phyloP scores from a whole-genome alignment of 2,329 filamentous ascomycete species.

The Fusarium kyushuense region DNA sequence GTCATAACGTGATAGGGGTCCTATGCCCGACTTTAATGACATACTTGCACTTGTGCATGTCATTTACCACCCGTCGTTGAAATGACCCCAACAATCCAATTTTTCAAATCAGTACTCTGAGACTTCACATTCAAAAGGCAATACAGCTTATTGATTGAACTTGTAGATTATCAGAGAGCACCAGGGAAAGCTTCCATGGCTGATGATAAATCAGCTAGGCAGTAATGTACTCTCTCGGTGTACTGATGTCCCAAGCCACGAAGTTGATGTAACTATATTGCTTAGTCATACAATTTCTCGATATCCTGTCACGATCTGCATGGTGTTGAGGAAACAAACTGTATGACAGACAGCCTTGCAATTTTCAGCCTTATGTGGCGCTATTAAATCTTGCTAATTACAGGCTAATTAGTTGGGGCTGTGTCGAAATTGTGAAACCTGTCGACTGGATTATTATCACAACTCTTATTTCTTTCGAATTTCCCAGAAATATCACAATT shows the following conservation, averaged over 20 bases:
- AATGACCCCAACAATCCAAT: too few relatives aligned
- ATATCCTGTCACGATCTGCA: neutral
- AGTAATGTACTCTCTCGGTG: neutral
- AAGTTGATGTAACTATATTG: neutral
- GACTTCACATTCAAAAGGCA: fast-evolving
- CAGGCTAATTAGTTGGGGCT: neutral
- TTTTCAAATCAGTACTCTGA: too few relatives aligned
- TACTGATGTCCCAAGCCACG: neutral
- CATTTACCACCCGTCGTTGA: neutral
- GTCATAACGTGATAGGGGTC: slow-evolving; percentile 7
- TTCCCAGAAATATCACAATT: neutral
- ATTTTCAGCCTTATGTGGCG: neutral
- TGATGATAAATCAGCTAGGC: neutral
- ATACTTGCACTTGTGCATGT: neutral
- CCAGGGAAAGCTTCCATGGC: neutral
- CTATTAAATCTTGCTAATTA: neutral
- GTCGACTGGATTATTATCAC: neutral
- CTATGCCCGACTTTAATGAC: fast-evolving
- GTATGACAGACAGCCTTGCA: neutral
- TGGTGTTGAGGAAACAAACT: neutral
- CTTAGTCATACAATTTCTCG: neutral
- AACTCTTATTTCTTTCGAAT: neutral
- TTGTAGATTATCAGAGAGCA: neutral
- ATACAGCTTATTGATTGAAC: neutral
- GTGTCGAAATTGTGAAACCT: neutral